Evolutionary conservation across 1,139 yeast genomes (phyloP).

Genomic region (Geotrichum klebahnii): DNA sequence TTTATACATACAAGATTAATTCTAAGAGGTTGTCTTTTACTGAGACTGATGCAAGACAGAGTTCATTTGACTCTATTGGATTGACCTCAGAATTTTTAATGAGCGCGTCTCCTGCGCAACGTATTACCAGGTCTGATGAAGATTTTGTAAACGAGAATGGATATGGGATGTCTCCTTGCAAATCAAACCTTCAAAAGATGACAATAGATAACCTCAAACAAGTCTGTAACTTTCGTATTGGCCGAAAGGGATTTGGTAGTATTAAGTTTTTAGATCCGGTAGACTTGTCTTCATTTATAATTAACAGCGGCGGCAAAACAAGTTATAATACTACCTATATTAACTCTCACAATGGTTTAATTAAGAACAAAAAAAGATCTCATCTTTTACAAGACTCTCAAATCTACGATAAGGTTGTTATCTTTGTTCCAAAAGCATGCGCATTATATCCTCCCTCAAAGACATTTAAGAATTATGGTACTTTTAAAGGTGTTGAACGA

Average conservation of each 20-base stretch:
- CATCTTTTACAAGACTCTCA: too few species aligned
- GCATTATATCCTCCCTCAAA: slow-evolving; percentile 62
- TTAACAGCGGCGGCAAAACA: too few species aligned
- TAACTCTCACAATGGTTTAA: too few species aligned
- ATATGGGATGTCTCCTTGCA: slow-evolving; percentile 82
- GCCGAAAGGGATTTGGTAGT: slow-evolving; percentile 73
- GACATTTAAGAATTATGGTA: too few species aligned
- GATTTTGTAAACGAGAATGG: slow-evolving; percentile 57
- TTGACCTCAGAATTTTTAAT: slow-evolving; percentile 2
- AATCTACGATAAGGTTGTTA: slow-evolving; percentile 62
- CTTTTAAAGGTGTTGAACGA: slow-evolving; percentile 37
- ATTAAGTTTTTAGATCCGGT: slow-evolving; percentile 77
- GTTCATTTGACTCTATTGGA: background rate
- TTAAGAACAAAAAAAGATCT: too few species aligned
- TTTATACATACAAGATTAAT: slow-evolving; percentile 60
- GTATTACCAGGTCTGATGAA: slow-evolving; percentile 34
- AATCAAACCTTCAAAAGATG: slow-evolving; percentile 56
- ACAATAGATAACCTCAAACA: slow-evolving; percentile 60
- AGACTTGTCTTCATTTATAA: slow-evolving; percentile 61
- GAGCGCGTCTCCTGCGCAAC: slow-evolving; percentile 3
- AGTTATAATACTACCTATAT: too few species aligned
- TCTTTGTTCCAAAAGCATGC: slow-evolving; percentile 59
- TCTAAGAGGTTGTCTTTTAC: slow-evolving; percentile 44
- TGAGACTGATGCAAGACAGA: background rate
- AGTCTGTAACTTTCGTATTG: slow-evolving; percentile 67